These are phyloP conservation scores for Capsella rubella DNA, from an alignment of 441 rosid species.

Conservation along the genomic window DNA sequence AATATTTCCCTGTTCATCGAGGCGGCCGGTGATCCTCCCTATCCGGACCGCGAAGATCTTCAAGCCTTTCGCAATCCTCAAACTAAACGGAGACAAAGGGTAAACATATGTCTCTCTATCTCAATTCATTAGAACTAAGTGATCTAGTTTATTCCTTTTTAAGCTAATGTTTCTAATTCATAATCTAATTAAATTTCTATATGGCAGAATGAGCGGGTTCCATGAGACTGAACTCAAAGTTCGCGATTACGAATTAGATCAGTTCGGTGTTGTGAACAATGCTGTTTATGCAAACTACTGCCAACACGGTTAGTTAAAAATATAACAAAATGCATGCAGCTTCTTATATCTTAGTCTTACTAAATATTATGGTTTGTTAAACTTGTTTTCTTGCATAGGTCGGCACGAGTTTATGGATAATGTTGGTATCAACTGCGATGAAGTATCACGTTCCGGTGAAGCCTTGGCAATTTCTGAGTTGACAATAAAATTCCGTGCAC, in stretches of 20 bases:
- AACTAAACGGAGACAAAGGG: slow-evolving; percentile 21
- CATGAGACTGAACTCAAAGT: slow-evolving; percentile 72
- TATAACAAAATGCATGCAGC: too few relatives aligned
- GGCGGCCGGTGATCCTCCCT: neutral
- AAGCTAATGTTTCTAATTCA: too few relatives aligned
- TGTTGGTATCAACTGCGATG: slow-evolving; percentile 64
- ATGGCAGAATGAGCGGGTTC: slow-evolving; percentile 59
- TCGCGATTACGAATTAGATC: slow-evolving; percentile 86
- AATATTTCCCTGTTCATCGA: slow-evolving; percentile 3
- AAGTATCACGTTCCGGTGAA: slow-evolving; percentile 1
- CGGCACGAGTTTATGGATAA: slow-evolving; percentile 49
- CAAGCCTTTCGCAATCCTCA: slow-evolving; percentile 18
- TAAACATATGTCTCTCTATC: neutral
- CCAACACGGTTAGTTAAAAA: slow-evolving; percentile 53
- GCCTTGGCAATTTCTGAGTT: slow-evolving; percentile 61
- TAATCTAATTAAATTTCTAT: neutral
- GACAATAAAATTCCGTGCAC: slow-evolving; percentile 59
- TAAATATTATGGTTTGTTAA: neutral
- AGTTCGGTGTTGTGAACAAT: slow-evolving; percentile 88
- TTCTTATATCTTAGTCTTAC: neutral
- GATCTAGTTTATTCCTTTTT: too few relatives aligned
- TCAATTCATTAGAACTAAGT: too few relatives aligned
- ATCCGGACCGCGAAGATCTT: neutral
- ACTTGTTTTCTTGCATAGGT: neutral
- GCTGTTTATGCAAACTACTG: slow-evolving; percentile 84